Evolutionary conservation across 73 alveolate species (phyloP), one percentile per base, ranked within the genome.

Genomic region (Effrenium voratum): DNA sequence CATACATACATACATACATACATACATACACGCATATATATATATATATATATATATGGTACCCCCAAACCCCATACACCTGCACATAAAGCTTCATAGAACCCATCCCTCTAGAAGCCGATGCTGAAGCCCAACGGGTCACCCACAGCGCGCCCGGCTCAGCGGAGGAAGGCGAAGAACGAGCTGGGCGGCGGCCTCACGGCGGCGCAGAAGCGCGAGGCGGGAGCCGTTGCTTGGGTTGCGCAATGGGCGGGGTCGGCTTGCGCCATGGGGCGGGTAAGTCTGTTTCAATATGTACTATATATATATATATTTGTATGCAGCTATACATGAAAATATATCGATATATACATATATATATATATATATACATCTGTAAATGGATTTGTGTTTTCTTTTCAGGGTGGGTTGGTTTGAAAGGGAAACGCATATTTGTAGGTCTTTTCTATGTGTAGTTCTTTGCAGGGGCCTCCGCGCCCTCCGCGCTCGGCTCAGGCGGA

Each of bases 101-200:
- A n/a, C n/a, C n/a, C n/a, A n/a, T n/a, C n/a, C n/a, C n/a, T n/a
- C n/a, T n/a, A n/a, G n/a, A n/a, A n/a, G n/a, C n/a, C n/a, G n/a
- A n/a, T n/a, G n/a, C n/a, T n/a, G n/a, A n/a, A n/a, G n/a, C n/a
- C n/a, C n/a, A n/a, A n/a, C n/a, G n/a, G n/a, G n/a, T n/a, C n/a
- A n/a, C n/a, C n/a, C n/a, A n/a, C n/a, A n/a, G n/a, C n/a, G n/a
- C n/a, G n/a, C n/a, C n/a, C n/a, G n/a, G n/a, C n/a, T n/a, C n/a
- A n/a, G n/a, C n/a, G n/a, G n/a, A n/a, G n/a, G n/a, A 80, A 80
- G 91, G 91, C 91, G 43, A 80, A 80, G 68, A 80, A 46, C 46
- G 63, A 52, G 26, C 19, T 52, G 8, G 63, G 63, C 63, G 63
- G 70, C 32, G 91, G 45, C 44, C 46, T 80, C 57, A 80, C 91